Evolutionary conservation across 73 alveolate genomes (phyloP).

Genomic region (Durusdinium trenchii): DNA sequence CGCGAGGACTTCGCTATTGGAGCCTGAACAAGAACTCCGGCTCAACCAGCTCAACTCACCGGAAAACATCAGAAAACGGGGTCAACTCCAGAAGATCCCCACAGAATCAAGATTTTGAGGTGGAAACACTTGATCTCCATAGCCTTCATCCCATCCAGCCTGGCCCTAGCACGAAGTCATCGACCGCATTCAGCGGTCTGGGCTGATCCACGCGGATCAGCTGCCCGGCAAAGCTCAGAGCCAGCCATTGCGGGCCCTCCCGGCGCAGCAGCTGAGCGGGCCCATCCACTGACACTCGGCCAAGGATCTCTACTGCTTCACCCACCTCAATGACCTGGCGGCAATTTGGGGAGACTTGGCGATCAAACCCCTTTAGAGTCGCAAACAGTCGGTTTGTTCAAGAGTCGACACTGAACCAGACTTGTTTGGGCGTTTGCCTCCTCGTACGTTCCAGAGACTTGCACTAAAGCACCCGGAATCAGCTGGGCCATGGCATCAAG

Average conservation of each 20-base stretch:
- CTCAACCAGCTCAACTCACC: too few species aligned
- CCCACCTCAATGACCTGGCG: background rate
- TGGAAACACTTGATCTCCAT: too few species aligned
- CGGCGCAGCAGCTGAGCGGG: constrained; percentile 74
- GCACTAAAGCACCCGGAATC: constrained; percentile 81
- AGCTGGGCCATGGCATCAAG: constrained; percentile 62
- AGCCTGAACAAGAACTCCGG: too few species aligned
- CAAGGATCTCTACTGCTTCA: background rate
- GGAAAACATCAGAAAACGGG: too few species aligned
- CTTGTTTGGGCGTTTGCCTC: too few species aligned
- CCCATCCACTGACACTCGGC: constrained; percentile 24
- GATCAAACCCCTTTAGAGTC: too few species aligned
- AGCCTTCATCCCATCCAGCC: background rate
- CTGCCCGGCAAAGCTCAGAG: constrained; percentile 56
- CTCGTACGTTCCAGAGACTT: constrained; percentile 56
- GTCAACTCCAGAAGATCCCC: too few species aligned
- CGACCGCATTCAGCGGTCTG: constrained; percentile 27
- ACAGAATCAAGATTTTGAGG: too few species aligned
- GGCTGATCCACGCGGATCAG: constrained; percentile 6
- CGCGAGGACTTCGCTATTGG: background rate
- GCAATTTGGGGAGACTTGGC: too few species aligned
- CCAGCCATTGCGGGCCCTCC: constrained; percentile 58
- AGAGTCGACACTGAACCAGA: too few species aligned
- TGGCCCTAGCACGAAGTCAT: constrained; percentile 81
- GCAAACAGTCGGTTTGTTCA: too few species aligned